A percentile compares a stretch with the other conserved stretches of the same genome.
Conservation (phyloP, 2,329 filamentous ascomycete genomes). For the Penicillium sp. region DNA sequence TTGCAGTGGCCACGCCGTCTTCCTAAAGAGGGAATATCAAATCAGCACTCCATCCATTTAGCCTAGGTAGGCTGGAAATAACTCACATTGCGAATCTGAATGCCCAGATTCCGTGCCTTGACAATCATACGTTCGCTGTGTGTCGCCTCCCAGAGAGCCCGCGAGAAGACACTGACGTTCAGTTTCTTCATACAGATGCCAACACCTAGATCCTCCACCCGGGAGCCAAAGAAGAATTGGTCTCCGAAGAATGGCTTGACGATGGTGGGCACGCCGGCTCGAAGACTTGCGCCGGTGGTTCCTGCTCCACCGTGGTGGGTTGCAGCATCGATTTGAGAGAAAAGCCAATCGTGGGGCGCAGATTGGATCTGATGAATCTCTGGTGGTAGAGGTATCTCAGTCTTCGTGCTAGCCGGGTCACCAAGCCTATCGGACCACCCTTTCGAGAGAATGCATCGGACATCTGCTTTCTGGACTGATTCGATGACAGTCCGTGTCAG, state of each 20-base stretch:
- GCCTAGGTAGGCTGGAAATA: background rate
- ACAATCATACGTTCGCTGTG: constrained; percentile 87
- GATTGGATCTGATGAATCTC: constrained; percentile 87
- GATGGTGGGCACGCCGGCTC: constrained; percentile 89
- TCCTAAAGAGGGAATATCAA: constrained; percentile 56
- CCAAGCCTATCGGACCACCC: constrained; percentile 89
- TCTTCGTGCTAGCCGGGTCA: constrained; percentile 56
- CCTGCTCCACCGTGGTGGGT: constrained; percentile 93
- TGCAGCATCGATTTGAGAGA: constrained; percentile 87
- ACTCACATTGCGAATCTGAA: constrained; percentile 80
- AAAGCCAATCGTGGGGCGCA: constrained; percentile 95
- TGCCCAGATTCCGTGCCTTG: constrained; percentile 77
- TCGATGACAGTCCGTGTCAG: constrained; percentile 92
- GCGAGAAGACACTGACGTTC: constrained; percentile 79
- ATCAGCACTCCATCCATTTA: constrained; percentile 27
- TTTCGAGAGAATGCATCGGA: constrained; percentile 91
- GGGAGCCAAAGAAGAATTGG: constrained; percentile 89
- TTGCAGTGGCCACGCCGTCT: constrained; percentile 82
- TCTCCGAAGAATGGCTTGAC: constrained; percentile 97
- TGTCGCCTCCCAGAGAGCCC: constrained; percentile 87
- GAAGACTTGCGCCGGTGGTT: constrained; percentile 87
- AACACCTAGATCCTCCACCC: constrained; percentile 90
- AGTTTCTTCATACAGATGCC: constrained; percentile 86
- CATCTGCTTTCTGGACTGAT: constrained; percentile 84
- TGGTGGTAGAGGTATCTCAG: constrained; percentile 68